Conservation (phyloP, 306 rosid species). For the Lablab purpureus region DNA sequence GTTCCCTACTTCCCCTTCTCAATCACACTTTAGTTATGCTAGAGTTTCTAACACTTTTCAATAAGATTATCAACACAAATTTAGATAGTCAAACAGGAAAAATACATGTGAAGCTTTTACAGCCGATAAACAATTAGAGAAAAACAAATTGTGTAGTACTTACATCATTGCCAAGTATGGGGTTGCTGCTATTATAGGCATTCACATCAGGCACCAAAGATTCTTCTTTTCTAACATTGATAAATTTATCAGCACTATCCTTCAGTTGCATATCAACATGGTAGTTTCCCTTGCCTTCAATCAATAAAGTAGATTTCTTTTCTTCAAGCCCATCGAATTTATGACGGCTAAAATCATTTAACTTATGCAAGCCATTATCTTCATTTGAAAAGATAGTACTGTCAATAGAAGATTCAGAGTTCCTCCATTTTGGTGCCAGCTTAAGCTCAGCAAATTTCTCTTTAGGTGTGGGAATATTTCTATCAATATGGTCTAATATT, state of each 20-base stretch:
- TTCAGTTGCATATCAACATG: slow-evolving; percentile 48
- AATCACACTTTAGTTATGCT: background rate
- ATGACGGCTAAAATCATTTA: slow-evolving; percentile 44
- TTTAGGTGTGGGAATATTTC: slow-evolving; percentile 78
- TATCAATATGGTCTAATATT: slow-evolving; percentile 83
- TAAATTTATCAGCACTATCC: slow-evolving; percentile 51
- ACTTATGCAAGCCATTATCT: slow-evolving; percentile 45
- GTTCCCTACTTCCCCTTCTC: background rate
- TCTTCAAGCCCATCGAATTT: slow-evolving; percentile 51
- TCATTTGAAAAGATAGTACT: slow-evolving; percentile 54
- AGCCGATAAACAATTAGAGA: slow-evolving; percentile 6
- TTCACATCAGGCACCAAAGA: slow-evolving; percentile 44
- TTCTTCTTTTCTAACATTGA: slow-evolving; percentile 46
- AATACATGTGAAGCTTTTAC: background rate
- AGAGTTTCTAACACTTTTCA: background rate
- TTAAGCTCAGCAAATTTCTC: slow-evolving; percentile 80
- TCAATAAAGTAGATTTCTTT: slow-evolving; percentile 46
- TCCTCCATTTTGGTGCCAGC: slow-evolving; percentile 71
- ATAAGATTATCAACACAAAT: slow-evolving; percentile 14
- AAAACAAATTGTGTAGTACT: slow-evolving; percentile 33
- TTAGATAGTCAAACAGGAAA: slow-evolving; percentile 4
- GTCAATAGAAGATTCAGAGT: slow-evolving; percentile 54
- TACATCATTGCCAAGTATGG: slow-evolving; percentile 42
- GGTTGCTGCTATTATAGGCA: slow-evolving; percentile 41
- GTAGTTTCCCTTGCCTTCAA: slow-evolving; percentile 51